Conservation (phyloP, 1,139 yeast species). For the Debaryomyces nepalensis region DNA sequence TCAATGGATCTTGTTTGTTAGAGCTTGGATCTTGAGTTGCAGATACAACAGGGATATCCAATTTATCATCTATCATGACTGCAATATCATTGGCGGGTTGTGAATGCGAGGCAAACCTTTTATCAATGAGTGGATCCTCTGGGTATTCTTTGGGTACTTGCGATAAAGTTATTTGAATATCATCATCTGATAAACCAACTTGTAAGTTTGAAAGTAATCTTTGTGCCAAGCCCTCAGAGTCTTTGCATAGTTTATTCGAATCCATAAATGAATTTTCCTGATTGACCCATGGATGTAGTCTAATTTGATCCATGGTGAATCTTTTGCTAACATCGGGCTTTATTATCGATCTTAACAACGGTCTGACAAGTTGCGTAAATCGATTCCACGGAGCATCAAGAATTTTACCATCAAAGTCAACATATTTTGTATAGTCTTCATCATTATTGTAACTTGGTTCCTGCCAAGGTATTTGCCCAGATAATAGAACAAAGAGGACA, state of each 20-base stretch:
- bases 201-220: constrained; percentile 48
- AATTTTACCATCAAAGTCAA: constrained; percentile 47
- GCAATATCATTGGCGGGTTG: constrained; percentile 40
- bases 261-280: constrained; percentile 44
- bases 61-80: constrained; percentile 37
- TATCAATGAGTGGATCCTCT: constrained; percentile 14
- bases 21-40: constrained; percentile 36
- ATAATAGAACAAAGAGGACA: constrained; percentile 58
- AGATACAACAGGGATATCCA: constrained; percentile 26
- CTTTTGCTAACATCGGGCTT: constrained; percentile 51
- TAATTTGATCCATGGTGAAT: constrained; percentile 40
- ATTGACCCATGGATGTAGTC: constrained; percentile 57
- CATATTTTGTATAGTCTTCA: constrained; percentile 47
- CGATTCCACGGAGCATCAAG: constrained; percentile 56
- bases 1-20: constrained; percentile 20
- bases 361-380: constrained; percentile 49
- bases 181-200: constrained; percentile 49
- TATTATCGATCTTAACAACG: constrained; percentile 55
- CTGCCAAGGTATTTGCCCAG: constrained; percentile 73
- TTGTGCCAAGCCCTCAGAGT: constrained; percentile 49
- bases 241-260: constrained; percentile 49
- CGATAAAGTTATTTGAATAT: constrained; percentile 7
- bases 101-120: constrained; percentile 25
- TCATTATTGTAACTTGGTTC: constrained; percentile 53
- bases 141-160: background rate